Base-by-base conservation (phyloP, 2,329 filamentous ascomycete genomes). In the Paecilomyces sp. region DNA sequence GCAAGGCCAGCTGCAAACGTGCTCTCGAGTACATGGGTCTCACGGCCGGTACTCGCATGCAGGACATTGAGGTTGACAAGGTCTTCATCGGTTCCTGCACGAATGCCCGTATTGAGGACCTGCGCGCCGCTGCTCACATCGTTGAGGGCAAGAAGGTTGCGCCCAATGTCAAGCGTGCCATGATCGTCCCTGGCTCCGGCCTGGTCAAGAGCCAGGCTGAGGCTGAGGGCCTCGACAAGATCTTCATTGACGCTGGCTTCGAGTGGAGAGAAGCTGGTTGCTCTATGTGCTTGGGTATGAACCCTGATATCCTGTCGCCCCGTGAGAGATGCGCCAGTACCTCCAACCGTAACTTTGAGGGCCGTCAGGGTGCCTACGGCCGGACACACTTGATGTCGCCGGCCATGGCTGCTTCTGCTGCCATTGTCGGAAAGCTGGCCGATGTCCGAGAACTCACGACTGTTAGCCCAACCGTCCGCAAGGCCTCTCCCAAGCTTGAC, bases 201-300 rank as follows among this genome's bases (percentile, higher is more conserved):
- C 84, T 97, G 7, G 89, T 99, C 68, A 97, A 97, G 82, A 85
- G 88, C 62, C 89, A 92, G 75, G 94, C 94, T 5, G 93, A 99
- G 77, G 80, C 85, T 2, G 94, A 97, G 77, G 93, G 93, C 57
- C 86, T 99, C 3, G 91, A 97, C 78, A 91, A 92, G 80, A 89
- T 97, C 71, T 97, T 99, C 77, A 71, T 80, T 8, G 91, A 96
- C 62, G 92, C 94, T 55, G 94, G 94, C 7, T 97, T 97, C 66
- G 93, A 97, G 75, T 97, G 93, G 93, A 87, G 94, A 73, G 94
- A 99, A 80, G 94, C 94, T 66, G 94, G 94, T 56, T 99, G 94
- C 84, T 96, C 91, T 63, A 99, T 99, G 94, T 97, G 94, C 74
- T 84, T 99, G 58, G 94, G 94, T 74, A 99, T 99, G 93, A 99